These are phyloP conservation scores for Magnolia officinalis DNA, from an alignment of 164 flowering plant species.

Conservation along the genomic window DNA sequence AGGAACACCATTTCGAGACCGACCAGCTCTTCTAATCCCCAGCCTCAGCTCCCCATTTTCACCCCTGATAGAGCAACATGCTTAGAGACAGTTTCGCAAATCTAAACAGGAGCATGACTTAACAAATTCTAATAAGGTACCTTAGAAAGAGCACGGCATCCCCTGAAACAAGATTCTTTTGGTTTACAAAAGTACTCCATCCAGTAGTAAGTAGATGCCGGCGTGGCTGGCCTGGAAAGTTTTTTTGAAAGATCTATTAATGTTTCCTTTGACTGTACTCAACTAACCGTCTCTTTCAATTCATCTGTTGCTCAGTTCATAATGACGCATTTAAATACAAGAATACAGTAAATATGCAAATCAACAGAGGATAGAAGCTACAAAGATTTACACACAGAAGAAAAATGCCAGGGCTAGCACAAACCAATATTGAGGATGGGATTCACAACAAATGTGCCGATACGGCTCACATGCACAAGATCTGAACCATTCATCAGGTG, in stretches of 20 bases:
- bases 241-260: conserved; percentile 2
- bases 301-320: too few relatives aligned
- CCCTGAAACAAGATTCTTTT: conserved; percentile 74
- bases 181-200: conserved; percentile 89
- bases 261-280: too few relatives aligned
- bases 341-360: too few relatives aligned
- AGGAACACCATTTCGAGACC: conserved; percentile 66
- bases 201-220: conserved; percentile 95
- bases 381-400: too few relatives aligned
- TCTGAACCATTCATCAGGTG: too few relatives aligned
- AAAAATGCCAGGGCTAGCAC: too few relatives aligned
- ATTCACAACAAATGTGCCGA: too few relatives aligned
- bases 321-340: too few relatives aligned
- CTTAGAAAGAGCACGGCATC: conserved; percentile 38
- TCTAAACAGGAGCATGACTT: conserved; percentile 5
- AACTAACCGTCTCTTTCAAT: too few relatives aligned
- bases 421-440: too few relatives aligned
- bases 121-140: conserved; percentile 2
- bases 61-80: conserved; percentile 44
- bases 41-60: conserved; percentile 82
- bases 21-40: conserved; percentile 81
- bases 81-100: neutral
- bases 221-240: conserved; percentile 80
- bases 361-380: too few relatives aligned
- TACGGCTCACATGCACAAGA: too few relatives aligned